phyloP scores from a whole-genome alignment of 305 asterid genomes.

The Coffea humblotiana region DNA sequence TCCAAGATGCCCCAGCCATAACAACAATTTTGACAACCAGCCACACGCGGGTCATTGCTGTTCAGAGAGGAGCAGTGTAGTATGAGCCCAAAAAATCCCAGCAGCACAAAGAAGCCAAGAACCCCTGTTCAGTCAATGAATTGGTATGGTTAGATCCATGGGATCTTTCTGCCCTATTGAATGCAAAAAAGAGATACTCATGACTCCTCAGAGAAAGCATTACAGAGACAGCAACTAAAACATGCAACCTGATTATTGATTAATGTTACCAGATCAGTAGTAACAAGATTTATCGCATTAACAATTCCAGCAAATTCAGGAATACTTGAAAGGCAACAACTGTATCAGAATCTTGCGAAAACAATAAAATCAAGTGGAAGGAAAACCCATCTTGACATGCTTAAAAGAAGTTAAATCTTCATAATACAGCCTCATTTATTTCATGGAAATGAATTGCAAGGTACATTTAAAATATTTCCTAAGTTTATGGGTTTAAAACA shows the following conservation, averaged over 20 bases:
- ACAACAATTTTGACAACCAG: conserved; percentile 57
- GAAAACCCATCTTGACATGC: not conserved
- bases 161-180: not conserved
- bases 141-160: not conserved
- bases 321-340: not conserved
- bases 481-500: not conserved
- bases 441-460: not conserved
- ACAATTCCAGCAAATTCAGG: not conserved
- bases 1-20: conserved; percentile 60
- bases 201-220: not conserved
- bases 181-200: not conserved
- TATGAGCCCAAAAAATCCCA: conserved; percentile 49
- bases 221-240: not conserved
- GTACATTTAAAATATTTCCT: not conserved
- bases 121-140: conserved; percentile 39
- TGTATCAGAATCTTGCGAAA: not conserved
- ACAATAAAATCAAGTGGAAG: not conserved
- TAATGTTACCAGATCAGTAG: not conserved
- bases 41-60: conserved; percentile 45
- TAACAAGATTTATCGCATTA: not conserved
- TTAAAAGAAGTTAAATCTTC: not conserved
- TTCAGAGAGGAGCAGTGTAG: conserved; percentile 46
- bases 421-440: not conserved
- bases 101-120: conserved; percentile 53
- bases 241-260: not conserved